Evolutionary conservation across 129 eudicot genomes (phyloP), one percentile per base, ranked within the genome.

Genomic region (Rutidosis leptorrhynchoides): DNA sequence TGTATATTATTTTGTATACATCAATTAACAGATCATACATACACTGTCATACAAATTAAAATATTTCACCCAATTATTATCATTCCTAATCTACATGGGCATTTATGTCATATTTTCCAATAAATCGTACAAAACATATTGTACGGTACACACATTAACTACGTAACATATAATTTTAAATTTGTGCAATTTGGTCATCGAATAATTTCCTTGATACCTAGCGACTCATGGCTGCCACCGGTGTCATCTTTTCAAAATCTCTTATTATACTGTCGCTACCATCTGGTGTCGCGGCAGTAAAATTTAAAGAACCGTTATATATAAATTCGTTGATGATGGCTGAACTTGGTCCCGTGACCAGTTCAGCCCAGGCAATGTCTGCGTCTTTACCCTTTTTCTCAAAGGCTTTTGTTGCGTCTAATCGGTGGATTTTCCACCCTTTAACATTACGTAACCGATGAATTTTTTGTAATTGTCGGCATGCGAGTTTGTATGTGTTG

Each of bases 381-480:
- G 82, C 75, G 3, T 78, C 70, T 57, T 64, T 63, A 0, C 76
- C 80, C 9, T 32, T 79, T 23, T 26, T 68, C 68, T 56, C 56
- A 49, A 93, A 85, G 55, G 76, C 96, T 0, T 82, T 69, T 0
- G 98, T 93, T 7, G 96, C 96, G 24, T 93, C 96, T 1, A 93
- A 66, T 48, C 98, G 77, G 68, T 82, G 90, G 3, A 93, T 30
- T 27, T 76, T 69, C 98, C 98, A 93, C 20, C 87, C 83, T 24
- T 77, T 85, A 11, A 37, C 35, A 56, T 71, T 71, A 56, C 45
- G 78, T 16, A 93, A 71, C 46, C 96, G 77, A 1, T 76, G 64
- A 3, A 93, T 93, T 63, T 93, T 93, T 48, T 69, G 74, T 43
- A 82, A 8, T 55, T 93, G 98, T 8, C 77, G 63, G 24, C 79